phyloP scores from a whole-genome alignment of 306 rosid genomes.

The Rosa lucieae region DNA sequence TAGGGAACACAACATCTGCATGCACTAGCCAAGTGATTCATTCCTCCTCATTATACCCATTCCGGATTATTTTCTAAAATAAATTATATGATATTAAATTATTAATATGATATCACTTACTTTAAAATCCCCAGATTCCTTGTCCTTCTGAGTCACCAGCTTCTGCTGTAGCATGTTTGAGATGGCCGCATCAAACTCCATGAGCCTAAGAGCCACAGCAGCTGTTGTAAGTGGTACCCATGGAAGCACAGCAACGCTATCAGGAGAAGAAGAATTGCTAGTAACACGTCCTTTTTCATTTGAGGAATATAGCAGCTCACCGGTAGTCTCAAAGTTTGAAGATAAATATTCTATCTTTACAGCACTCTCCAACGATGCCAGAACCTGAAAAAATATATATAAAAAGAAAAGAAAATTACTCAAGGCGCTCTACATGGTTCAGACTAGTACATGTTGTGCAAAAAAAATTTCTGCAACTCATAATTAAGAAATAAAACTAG shows the following conservation, averaged over 20 bases:
- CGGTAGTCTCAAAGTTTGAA: constrained; percentile 54
- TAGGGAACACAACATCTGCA: not conserved
- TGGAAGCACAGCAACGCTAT: constrained; percentile 51
- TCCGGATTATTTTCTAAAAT: not conserved
- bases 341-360: constrained; percentile 55
- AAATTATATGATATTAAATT: constrained; percentile 15
- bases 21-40: not conserved
- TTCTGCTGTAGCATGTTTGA: constrained; percentile 50
- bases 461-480: not conserved
- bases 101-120: constrained; percentile 36
- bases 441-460: not conserved
- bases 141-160: constrained; percentile 45
- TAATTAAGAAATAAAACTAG: not conserved
- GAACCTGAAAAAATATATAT: constrained; percentile 34
- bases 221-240: constrained; percentile 75
- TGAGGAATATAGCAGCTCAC: constrained; percentile 50
- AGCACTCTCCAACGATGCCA: constrained; percentile 61
- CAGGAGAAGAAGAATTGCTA: constrained; percentile 26
- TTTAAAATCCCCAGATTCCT: constrained; percentile 34
- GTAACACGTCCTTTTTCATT: constrained; percentile 30
- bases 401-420: not conserved
- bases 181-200: constrained; percentile 66
- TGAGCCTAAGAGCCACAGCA: constrained; percentile 67
- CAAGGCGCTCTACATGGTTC: not conserved
- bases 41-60: not conserved